Conservation (phyloP, 257 asterid species). For the Coffea eugenioides region DNA sequence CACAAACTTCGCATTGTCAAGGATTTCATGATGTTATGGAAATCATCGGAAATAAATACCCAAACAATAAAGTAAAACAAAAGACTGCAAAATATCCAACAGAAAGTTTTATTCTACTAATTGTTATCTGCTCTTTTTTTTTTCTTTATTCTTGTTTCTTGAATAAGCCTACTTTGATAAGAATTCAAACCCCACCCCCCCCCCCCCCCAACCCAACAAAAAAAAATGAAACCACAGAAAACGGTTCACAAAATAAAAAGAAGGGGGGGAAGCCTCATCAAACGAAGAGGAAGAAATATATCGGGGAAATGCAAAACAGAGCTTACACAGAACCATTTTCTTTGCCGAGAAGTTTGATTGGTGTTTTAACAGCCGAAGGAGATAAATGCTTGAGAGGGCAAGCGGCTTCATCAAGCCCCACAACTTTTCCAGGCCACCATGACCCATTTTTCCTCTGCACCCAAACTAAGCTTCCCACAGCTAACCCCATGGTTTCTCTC, state of each 20-base stretch:
- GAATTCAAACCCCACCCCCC: too few relatives aligned
- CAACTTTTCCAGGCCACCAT: slow-evolving; percentile 36
- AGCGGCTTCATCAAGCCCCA: slow-evolving; percentile 12
- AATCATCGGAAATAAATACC: background rate
- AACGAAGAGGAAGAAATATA: too few relatives aligned
- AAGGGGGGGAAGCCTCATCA: too few relatives aligned
- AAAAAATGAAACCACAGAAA: too few relatives aligned
- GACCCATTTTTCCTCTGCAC: slow-evolving; percentile 30
- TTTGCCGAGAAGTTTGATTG: slow-evolving; percentile 34
- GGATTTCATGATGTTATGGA: background rate
- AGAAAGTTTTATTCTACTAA: too few relatives aligned
- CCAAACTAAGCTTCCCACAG: slow-evolving; percentile 31
- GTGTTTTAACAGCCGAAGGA: slow-evolving; percentile 12
- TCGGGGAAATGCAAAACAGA: background rate
- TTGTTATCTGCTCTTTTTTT: too few relatives aligned
- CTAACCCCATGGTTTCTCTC: slow-evolving; percentile 8
- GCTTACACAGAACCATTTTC: slow-evolving; percentile 35
- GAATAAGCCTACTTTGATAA: too few relatives aligned
- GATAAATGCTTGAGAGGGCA: slow-evolving; percentile 8
- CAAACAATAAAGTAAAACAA: too few relatives aligned
- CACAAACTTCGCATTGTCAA: background rate
- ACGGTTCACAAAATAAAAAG: too few relatives aligned
- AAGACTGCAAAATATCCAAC: too few relatives aligned
- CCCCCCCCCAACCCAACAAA: too few relatives aligned
- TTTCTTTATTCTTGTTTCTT: too few relatives aligned